Conservation (phyloP, 2,329 filamentous ascomycete genomes). For the Penicillium sp. region DNA sequence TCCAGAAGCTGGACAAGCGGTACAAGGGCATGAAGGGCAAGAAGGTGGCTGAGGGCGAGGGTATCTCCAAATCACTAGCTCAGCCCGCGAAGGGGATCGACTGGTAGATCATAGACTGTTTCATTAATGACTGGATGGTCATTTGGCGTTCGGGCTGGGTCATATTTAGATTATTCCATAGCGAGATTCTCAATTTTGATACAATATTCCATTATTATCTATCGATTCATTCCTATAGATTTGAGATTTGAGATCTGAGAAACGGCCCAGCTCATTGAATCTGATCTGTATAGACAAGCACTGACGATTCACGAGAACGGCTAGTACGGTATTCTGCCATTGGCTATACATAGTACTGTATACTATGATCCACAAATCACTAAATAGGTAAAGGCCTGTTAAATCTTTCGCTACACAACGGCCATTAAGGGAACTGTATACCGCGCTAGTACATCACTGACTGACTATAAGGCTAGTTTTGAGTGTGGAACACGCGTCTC, state of each 20-base stretch:
- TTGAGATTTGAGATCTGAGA: not conserved
- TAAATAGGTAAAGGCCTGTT: no score
- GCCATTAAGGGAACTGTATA: not conserved
- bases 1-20: conserved; percentile 62
- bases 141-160: conserved; percentile 1
- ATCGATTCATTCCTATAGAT: not conserved
- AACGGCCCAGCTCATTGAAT: not conserved
- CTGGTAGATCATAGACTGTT: conserved; percentile 33
- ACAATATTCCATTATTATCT: not conserved
- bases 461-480: not conserved
- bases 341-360: not conserved
- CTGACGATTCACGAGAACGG: not conserved
- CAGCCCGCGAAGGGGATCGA: conserved; percentile 41
- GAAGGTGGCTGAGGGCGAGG: conserved; percentile 47
- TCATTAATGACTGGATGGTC: not conserved
- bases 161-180: not conserved
- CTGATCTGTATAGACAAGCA: not conserved
- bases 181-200: not conserved
- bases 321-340: not conserved
- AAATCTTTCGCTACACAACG: not conserved
- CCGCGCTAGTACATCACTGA: not conserved
- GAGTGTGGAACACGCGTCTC: not conserved
- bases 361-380: not conserved
- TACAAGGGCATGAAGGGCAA: conserved; percentile 61
- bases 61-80: conserved; percentile 13